Percentiles rank a stretch among this genome's conserved stretches.
These are phyloP conservation scores for Fusarium verrucosum DNA, from an alignment of 2,329 filamentous ascomycete genomes.

Conservation along the genomic window DNA sequence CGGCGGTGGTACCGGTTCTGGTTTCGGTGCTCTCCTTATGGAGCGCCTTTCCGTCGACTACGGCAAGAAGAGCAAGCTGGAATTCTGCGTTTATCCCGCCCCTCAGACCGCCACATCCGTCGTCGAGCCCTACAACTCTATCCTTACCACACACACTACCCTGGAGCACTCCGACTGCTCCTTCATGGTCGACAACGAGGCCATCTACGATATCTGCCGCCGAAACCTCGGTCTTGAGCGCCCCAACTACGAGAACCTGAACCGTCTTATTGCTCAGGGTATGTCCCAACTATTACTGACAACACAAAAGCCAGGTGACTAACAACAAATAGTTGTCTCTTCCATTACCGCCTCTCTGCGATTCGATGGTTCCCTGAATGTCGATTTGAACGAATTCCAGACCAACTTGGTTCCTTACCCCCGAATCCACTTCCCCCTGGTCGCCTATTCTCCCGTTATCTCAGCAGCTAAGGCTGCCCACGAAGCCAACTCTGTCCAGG, in stretches of 20 bases:
- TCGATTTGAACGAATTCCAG: conserved; percentile 99
- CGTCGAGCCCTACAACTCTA: conserved; percentile 99
- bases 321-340: conserved; percentile 76
- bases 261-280: conserved; percentile 98
- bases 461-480: conserved; percentile 95
- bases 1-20: conserved; percentile 97
- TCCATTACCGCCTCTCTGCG: conserved; percentile 98
- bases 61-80: conserved; percentile 99
- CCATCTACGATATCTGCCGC: conserved; percentile 99
- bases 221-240: conserved; percentile 97
- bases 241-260: conserved; percentile 98
- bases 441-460: conserved; percentile 94
- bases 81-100: conserved; percentile 99
- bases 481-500: conserved; percentile 97
- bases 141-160: conserved; percentile 98
- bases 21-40: conserved; percentile 98
- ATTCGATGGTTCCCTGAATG: conserved; percentile 98
- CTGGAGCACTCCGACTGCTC: conserved; percentile 99
- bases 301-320: conserved; percentile 18
- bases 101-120: conserved; percentile 97
- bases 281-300: conserved; percentile 40
- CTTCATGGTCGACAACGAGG: conserved; percentile 99
- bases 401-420: conserved; percentile 99
- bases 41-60: conserved; percentile 99
- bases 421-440: conserved; percentile 98